These are phyloP conservation scores for Fusarium marasasianum DNA, from an alignment of 2,329 filamentous ascomycete genomes.

Conservation along the genomic window DNA sequence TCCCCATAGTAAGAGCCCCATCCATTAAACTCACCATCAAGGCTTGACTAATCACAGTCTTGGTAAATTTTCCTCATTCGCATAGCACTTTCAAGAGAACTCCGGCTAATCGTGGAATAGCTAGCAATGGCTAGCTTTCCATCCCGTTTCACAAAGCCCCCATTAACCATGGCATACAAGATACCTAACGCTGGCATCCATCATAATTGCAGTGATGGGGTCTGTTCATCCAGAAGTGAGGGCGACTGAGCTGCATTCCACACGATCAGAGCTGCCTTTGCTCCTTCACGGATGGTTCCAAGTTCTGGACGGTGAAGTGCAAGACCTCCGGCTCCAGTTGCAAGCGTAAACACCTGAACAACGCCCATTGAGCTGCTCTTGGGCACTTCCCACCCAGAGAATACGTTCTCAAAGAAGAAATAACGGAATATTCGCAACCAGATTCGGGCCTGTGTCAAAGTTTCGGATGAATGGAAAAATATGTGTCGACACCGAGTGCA, in stretches of 20 bases:
- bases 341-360: slow-evolving; percentile 64
- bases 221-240: slow-evolving; percentile 62
- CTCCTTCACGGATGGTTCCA: slow-evolving; percentile 58
- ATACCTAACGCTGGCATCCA: slow-evolving; percentile 65
- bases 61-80: slow-evolving; percentile 43
- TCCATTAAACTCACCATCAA: slow-evolving; percentile 39
- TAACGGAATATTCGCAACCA: slow-evolving; percentile 61
- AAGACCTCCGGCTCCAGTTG: slow-evolving; percentile 61
- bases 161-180: slow-evolving; percentile 58
- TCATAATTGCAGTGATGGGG: slow-evolving; percentile 64
- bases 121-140: slow-evolving; percentile 47
- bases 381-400: slow-evolving; percentile 55
- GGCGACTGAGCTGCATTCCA: slow-evolving; percentile 60
- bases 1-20: slow-evolving; percentile 3
- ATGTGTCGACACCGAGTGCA: slow-evolving; percentile 63
- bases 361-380: slow-evolving; percentile 61
- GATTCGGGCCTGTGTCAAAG: slow-evolving; percentile 61
- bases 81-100: slow-evolving; percentile 49
- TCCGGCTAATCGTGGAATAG: slow-evolving; percentile 44
- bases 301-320: slow-evolving; percentile 62
- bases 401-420: slow-evolving; percentile 49
- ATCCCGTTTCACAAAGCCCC: slow-evolving; percentile 51
- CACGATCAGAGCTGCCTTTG: slow-evolving; percentile 64
- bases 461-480: slow-evolving; percentile 61
- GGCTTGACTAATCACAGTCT: slow-evolving; percentile 39